A percentile compares a stretch with the other conserved stretches of the same genome.
Conservation (phyloP, 2,329 filamentous ascomycete genomes). For the Aspergillus bombycis region DNA sequence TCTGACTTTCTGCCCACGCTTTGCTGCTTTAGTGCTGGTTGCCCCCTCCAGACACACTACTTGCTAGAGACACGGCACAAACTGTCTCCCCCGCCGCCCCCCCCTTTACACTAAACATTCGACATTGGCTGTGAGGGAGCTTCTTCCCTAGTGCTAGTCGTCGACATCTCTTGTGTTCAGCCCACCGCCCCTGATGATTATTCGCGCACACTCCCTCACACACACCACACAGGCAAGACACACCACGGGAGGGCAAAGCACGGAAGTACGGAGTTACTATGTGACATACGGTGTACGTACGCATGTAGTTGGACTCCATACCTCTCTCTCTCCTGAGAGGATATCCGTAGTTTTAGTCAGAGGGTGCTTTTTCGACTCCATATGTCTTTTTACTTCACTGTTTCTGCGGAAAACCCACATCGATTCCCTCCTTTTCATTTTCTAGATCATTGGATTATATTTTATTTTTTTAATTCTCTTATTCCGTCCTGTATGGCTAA, state of each 20-base stretch:
- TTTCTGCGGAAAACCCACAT: not conserved
- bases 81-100: conserved; percentile 13
- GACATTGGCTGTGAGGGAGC: conserved; percentile 11
- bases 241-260: not conserved
- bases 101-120: conserved; percentile 12
- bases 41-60: conserved; percentile 14
- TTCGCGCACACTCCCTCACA: not conserved
- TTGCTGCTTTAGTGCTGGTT: conserved; percentile 21
- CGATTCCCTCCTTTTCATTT: not conserved
- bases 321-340: not conserved
- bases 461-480: conserved; percentile 2
- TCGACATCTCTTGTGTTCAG: not conserved
- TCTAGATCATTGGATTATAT: not conserved
- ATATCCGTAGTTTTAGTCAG: not conserved
- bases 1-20: conserved; percentile 24
- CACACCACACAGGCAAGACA: not conserved
- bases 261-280: conserved; percentile 4
- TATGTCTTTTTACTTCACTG: not conserved
- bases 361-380: not conserved
- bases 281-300: conserved; percentile 11
- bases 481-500: not conserved
- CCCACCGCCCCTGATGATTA: conserved; percentile 12
- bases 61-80: conserved; percentile 26
- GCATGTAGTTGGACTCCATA: conserved; percentile 1
- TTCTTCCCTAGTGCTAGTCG: not conserved